These are phyloP conservation scores for Patellifolia procumbens DNA, from an alignment of 179 eudicot genomes.

Conservation along the genomic window DNA sequence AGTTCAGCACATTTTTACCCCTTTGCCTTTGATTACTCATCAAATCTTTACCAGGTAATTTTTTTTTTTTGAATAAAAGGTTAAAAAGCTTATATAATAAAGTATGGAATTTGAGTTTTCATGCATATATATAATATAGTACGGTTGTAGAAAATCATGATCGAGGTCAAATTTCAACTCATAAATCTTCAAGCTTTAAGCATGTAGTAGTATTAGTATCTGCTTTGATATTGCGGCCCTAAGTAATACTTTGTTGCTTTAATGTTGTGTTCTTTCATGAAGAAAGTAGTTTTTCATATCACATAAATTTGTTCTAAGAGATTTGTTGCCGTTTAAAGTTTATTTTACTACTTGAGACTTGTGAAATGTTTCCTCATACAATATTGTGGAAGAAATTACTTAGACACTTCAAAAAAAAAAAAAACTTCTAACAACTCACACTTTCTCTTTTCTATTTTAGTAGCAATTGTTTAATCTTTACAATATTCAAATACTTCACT, in stretches of 20 bases:
- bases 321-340: neutral
- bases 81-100: neutral
- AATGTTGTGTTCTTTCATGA: neutral
- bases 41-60: conserved; percentile 30
- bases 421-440: no score
- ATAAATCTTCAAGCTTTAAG: conserved; percentile 22
- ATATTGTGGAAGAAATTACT: neutral
- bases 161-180: conserved; percentile 22
- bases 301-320: neutral
- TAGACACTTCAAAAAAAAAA: no score
- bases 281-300: conserved; percentile 20
- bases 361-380: neutral
- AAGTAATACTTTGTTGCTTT: conserved; percentile 18
- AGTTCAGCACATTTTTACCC: conserved; percentile 40
- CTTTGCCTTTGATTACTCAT: conserved; percentile 30
- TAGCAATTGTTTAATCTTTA: no score
- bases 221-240: conserved; percentile 31
- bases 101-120: neutral
- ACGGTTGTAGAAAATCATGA: conserved; percentile 13
- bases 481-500: no score
- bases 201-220: conserved; percentile 17
- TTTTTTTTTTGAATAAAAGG: neutral
- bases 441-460: no score
- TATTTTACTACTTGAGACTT: neutral
- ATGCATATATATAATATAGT: conserved; percentile 5